Base-by-base conservation (phyloP, 495 filamentous ascomycete genomes). In the Xylaria curta region DNA sequence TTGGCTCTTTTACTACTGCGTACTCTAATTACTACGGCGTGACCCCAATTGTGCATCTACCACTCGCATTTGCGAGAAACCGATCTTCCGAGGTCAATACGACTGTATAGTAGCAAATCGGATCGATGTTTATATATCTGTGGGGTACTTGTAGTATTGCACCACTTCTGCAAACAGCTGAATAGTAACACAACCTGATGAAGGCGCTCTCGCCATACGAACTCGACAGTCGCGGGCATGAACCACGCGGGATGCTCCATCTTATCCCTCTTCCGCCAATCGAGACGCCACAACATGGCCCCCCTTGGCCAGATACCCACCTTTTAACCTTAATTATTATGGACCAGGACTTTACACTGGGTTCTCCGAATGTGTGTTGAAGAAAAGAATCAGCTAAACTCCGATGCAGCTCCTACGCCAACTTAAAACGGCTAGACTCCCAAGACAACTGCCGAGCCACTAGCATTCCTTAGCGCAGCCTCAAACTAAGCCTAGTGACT, bases 271-370 rank as follows among this genome's bases (percentile, higher is more conserved):
- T 13, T 24, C 38, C 38, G 5, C 60, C 36, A 24, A 42, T 28
- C n/a, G 51, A 26, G 21, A 26, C 3, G 51, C 24, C 21, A 36
- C 54, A 12, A 58, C 56, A 59, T 21, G 47, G 5, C 47, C 47
- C 19, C 19, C 47, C 53, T 12, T 33, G 42, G 19, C 24, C 4
- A 13, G 5, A 36, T 49, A 36, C 26, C 63, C 63, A 53, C 63
- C 46, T 51, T 66, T 66, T 66, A 66, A 66, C 63, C 63, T 66
- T 66, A 66, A 66, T 53, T 47, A 51, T 38, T 66, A 51, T 38
- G 28, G 63, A 3, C 26, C 38, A 36, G 21, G 44, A 24, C 36
- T 44, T 24, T 4, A 6, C 36, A 24, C n/a, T 42, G 28, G 28
- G 28, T 31, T 31, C 28, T 31, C 1, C 28, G 28, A 31, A 31